A percentile compares a stretch with the other conserved stretches of the same genome.
These are phyloP conservation scores for Neospermospora avenae DNA, from an alignment of 2,329 filamentous ascomycete species.

Conservation along the genomic window DNA sequence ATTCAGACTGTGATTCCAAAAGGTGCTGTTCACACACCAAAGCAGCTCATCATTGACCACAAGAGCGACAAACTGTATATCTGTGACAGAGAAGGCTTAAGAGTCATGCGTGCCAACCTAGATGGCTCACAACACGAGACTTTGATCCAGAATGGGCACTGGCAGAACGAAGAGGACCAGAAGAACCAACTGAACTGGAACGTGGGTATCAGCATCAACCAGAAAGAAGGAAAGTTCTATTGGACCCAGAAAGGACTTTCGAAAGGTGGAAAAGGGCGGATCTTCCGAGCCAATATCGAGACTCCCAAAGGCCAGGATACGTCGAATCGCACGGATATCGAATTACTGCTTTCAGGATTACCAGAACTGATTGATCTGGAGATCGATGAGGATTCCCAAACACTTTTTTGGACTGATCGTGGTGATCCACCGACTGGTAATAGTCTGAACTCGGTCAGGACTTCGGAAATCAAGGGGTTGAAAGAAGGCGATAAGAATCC, in stretches of 20 bases:
- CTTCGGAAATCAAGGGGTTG: conserved; percentile 28
- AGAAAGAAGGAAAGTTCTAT: conserved; percentile 45
- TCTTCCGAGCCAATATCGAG: conserved; percentile 48
- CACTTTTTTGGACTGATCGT: conserved; percentile 59
- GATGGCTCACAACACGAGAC: conserved; percentile 40
- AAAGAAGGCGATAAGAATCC: conserved; percentile 9
- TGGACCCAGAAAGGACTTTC: conserved; percentile 58
- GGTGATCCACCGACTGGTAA: conserved; percentile 56
- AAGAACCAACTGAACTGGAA: conserved; percentile 43
- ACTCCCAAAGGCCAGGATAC: conserved; percentile 33
- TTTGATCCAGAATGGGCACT: conserved; percentile 29
- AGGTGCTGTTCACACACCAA: conserved; percentile 48
- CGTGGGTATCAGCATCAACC: conserved; percentile 52
- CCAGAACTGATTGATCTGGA: conserved; percentile 58
- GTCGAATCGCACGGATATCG: conserved; percentile 15
- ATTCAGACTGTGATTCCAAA: conserved; percentile 41
- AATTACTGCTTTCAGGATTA: conserved; percentile 39
- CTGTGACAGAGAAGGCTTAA: conserved; percentile 44
- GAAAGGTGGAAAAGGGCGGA: conserved; percentile 49
- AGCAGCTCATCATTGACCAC: conserved; percentile 37
- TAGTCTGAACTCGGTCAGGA: conserved; percentile 28
- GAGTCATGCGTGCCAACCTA: conserved; percentile 39
- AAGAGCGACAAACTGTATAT: conserved; percentile 38
- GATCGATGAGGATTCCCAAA: conserved; percentile 43
- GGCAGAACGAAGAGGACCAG: conserved; percentile 4